Percentiles rank a stretch among this genome's conserved stretches.
These are phyloP conservation scores for Sapria himalayana DNA, from an alignment of 345 rosid species.

Conservation along the genomic window DNA sequence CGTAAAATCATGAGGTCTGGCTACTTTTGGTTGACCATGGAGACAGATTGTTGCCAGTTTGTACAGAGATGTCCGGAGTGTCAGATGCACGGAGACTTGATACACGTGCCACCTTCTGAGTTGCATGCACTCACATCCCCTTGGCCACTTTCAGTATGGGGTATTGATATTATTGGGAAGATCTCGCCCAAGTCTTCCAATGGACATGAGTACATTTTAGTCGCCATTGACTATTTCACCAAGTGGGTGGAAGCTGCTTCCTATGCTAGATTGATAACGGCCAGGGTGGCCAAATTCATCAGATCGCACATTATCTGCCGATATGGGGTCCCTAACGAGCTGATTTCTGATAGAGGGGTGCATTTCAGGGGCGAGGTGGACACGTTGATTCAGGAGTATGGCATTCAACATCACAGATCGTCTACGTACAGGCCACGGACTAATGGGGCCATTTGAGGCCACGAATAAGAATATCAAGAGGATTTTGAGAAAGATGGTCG, in stretches of 20 bases:
- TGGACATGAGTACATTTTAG: neutral
- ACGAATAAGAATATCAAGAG: too few species aligned
- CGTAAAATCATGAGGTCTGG: neutral
- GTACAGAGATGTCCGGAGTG: neutral
- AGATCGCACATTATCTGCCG: neutral
- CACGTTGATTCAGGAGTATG: too few species aligned
- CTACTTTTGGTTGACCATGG: neutral
- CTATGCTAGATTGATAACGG: too few species aligned
- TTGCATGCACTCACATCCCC: neutral
- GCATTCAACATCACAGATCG: too few species aligned
- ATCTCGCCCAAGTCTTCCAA: neutral
- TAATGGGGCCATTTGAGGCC: too few species aligned
- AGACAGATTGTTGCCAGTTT: neutral
- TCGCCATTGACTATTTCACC: conserved; percentile 2
- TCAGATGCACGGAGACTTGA: neutral
- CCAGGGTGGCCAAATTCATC: too few species aligned
- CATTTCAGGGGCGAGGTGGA: too few species aligned
- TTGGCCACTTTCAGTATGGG: neutral
- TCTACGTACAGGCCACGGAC: too few species aligned
- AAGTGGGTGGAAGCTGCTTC: neutral
- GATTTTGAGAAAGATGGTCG: too few species aligned
- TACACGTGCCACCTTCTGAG: neutral
- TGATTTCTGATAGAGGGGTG: too few species aligned
- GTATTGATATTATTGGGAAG: too few species aligned
- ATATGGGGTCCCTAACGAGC: too few species aligned